Base-by-base conservation (phyloP, 78 protist species). In the Andalucia godoyi region DNA sequence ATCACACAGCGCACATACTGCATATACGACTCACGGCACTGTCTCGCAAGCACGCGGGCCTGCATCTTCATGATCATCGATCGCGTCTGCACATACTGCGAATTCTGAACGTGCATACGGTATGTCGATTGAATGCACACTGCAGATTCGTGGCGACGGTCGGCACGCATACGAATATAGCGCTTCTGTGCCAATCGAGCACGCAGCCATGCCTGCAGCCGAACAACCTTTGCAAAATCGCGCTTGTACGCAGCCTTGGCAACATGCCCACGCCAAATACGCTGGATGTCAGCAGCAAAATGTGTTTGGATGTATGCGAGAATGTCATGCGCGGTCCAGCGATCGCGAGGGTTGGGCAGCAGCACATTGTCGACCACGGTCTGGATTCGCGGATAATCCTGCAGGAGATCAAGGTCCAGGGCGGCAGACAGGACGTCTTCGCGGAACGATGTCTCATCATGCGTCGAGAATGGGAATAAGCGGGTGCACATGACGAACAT, bases 361-460 rank as follows among this genome's bases (percentile, higher is more conserved):
- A n/a, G n/a, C n/a, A n/a, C n/a, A n/a, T n/a, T n/a, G n/a, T n/a
- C n/a, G n/a, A n/a, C n/a, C n/a, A n/a, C n/a, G n/a, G n/a, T n/a
- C n/a, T n/a, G n/a, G n/a, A n/a, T n/a, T n/a, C n/a, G n/a, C n/a
- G n/a, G n/a, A n/a, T n/a, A n/a, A n/a, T n/a, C n/a, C n/a, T n/a
- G n/a, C n/a, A n/a, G n/a, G n/a, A n/a, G n/a, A n/a, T n/a, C n/a
- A n/a, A n/a, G n/a, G n/a, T n/a, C n/a, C n/a, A n/a, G n/a, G n/a
- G n/a, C n/a, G n/a, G n/a, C 69, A 13, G 69, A 25, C 50, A 63
- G 13, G 40, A 40, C 69, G 27, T 63, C 69, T 37, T 63, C 69
- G 30, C 69, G 30, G 49, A 63, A 63, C 47, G 10, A 17, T 10
- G 10, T 43, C 47, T 43, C 47, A 13, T 63, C 52, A n/a, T 5